phyloP scores from a whole-genome alignment of 257 asterid genomes.

The Capsicum pubescens region DNA sequence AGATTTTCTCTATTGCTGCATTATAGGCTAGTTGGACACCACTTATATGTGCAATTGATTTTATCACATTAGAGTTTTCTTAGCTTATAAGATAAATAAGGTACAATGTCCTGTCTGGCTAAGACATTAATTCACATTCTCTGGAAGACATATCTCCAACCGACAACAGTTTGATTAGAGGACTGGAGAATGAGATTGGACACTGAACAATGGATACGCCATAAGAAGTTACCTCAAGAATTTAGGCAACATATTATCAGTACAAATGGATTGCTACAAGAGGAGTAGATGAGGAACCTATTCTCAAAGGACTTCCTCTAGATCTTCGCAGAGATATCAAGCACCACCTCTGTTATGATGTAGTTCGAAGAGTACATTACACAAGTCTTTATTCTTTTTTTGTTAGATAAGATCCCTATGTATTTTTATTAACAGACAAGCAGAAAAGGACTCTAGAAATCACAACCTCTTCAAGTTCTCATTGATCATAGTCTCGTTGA shows the following conservation, averaged over 20 bases:
- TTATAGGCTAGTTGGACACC: not conserved
- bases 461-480: too few relatives aligned
- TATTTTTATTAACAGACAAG: too few relatives aligned
- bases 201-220: slow-evolving; percentile 97
- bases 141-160: slow-evolving; percentile 87
- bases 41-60: not conserved
- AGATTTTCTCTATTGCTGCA: not conserved
- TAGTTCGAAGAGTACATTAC: slow-evolving; percentile 76
- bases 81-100: not conserved
- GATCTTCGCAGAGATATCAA: slow-evolving; percentile 94
- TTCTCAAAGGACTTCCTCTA: slow-evolving; percentile 80
- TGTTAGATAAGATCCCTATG: too few relatives aligned
- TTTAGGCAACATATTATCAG: slow-evolving; percentile 81
- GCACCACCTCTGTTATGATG: slow-evolving; percentile 91
- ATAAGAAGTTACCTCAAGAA: slow-evolving; percentile 84
- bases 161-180: slow-evolving; percentile 83
- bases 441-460: too few relatives aligned
- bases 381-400: not conserved
- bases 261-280: slow-evolving; percentile 91
- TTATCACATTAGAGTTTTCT: too few relatives aligned
- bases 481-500: too few relatives aligned
- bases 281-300: slow-evolving; percentile 87
- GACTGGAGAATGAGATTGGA: slow-evolving; percentile 97
- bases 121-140: slow-evolving; percentile 16
- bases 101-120: not conserved